phyloP scores from a whole-genome alignment of 2,329 filamentous ascomycete species.

The Diaporthe citri region DNA sequence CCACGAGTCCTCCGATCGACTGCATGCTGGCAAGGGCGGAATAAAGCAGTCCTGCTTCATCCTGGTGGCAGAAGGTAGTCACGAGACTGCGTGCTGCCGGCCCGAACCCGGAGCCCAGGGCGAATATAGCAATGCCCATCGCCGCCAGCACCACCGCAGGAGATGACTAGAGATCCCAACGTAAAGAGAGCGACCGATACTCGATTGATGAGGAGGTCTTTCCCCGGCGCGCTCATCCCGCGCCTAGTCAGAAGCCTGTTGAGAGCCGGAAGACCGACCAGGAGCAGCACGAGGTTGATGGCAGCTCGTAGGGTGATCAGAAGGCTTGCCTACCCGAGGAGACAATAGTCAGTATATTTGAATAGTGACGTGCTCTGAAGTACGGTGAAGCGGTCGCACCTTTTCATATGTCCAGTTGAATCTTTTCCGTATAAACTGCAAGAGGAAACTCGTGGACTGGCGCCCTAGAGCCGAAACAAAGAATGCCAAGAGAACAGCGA shows the following conservation, averaged over 20 bases:
- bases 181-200: conserved; percentile 4
- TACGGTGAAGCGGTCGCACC: background rate
- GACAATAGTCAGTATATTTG: background rate
- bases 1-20: conserved; percentile 12
- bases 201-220: conserved; percentile 19
- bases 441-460: conserved; percentile 23
- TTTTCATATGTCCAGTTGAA: conserved; percentile 30
- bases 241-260: conserved; percentile 12
- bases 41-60: conserved; percentile 26
- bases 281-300: conserved; percentile 15
- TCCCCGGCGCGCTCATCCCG: conserved; percentile 1
- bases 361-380: too few species aligned
- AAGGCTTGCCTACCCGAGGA: conserved; percentile 7
- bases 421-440: conserved; percentile 18
- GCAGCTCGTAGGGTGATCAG: conserved; percentile 16
- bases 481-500: conserved; percentile 14
- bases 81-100: conserved; percentile 28
- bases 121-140: conserved; percentile 4
- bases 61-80: conserved; percentile 26
- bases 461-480: conserved; percentile 29
- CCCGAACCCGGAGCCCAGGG: conserved; percentile 15
- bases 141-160: background rate
- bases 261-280: conserved; percentile 16
- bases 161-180: conserved; percentile 10
- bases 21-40: conserved; percentile 22